phyloP scores from a whole-genome alignment of 306 rosid genomes.

The Vigna mungo region DNA sequence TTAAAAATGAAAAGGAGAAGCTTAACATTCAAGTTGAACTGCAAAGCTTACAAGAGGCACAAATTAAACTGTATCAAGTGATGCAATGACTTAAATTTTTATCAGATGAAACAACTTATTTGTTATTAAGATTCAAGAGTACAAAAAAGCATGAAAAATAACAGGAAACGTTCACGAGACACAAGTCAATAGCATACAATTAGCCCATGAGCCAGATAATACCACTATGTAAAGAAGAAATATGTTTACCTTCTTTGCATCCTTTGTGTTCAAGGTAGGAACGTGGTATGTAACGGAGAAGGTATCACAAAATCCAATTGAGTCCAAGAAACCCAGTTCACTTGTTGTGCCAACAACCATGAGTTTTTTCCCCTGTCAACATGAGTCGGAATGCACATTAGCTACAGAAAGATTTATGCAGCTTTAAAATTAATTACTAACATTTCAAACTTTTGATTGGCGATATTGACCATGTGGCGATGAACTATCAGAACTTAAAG shows the following conservation, averaged over 20 bases:
- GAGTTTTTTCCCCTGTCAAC: conserved; percentile 89
- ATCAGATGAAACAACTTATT: conserved; percentile 24
- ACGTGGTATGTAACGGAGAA: conserved; percentile 83
- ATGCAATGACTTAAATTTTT: conserved; percentile 38
- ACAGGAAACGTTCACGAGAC: conserved; percentile 23
- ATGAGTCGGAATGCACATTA: conserved; percentile 33
- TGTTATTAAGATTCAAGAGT: conserved; percentile 9
- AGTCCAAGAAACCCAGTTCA: conserved; percentile 84
- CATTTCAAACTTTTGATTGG: conserved; percentile 35
- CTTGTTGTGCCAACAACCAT: conserved; percentile 92
- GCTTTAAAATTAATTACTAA: conserved; percentile 11
- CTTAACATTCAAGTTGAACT: conserved; percentile 30
- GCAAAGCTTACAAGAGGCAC: conserved; percentile 11
- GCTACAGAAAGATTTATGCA: conserved; percentile 11
- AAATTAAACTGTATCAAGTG: conserved; percentile 27
- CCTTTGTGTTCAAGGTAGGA: conserved; percentile 70
- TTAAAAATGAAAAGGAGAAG: conserved; percentile 31
- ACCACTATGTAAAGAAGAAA: conserved; percentile 37
- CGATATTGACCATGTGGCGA: conserved; percentile 36
- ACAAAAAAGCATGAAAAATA: conserved; percentile 14
- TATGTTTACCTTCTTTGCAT: conserved; percentile 80
- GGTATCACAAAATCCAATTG: conserved; percentile 76
- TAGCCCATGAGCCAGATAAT: conserved; percentile 18
- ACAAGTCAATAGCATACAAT: conserved; percentile 23
- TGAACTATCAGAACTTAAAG: conserved; percentile 36